Evolutionary conservation across 495 filamentous ascomycete genomes (phyloP).

Genomic region (Hyaloscypha hepaticicola): DNA sequence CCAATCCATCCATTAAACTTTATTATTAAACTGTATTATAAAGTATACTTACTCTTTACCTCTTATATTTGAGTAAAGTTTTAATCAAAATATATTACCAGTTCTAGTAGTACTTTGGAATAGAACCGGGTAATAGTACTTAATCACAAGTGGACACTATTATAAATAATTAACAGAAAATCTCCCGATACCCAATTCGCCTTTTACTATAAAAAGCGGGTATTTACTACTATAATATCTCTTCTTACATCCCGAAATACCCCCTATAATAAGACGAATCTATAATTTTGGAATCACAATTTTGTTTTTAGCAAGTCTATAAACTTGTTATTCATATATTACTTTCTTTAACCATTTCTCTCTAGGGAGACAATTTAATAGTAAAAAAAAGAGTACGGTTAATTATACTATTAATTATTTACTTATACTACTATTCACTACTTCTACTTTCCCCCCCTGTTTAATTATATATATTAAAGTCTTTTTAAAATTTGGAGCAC

Average conservation of each 20-base stretch:
- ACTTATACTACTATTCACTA: not conserved
- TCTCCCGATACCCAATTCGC: too few species aligned
- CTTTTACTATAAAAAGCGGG: too few species aligned
- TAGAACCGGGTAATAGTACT: too few species aligned
- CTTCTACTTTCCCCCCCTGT: not conserved
- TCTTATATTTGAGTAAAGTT: too few species aligned
- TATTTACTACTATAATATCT: not conserved
- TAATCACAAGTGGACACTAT: too few species aligned
- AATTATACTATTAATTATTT: not conserved
- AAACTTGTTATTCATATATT: not conserved
- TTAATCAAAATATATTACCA: too few species aligned
- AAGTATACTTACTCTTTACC: too few species aligned
- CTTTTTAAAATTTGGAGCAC: not conserved
- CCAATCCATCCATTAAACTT: too few species aligned
- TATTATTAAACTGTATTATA: too few species aligned
- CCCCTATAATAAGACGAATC: not conserved
- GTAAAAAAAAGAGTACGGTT: not conserved
- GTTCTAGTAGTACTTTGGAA: too few species aligned
- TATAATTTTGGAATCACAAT: not conserved
- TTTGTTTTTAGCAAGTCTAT: not conserved
- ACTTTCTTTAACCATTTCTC: not conserved
- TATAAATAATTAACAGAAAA: too few species aligned
- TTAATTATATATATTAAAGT: not conserved
- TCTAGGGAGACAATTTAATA: not conserved
- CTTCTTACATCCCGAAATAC: not conserved